A percentile compares a stretch with the other conserved stretches of the same genome.
These are phyloP conservation scores for Solanum piurae DNA, from an alignment of 257 asterid species.

Conservation along the genomic window DNA sequence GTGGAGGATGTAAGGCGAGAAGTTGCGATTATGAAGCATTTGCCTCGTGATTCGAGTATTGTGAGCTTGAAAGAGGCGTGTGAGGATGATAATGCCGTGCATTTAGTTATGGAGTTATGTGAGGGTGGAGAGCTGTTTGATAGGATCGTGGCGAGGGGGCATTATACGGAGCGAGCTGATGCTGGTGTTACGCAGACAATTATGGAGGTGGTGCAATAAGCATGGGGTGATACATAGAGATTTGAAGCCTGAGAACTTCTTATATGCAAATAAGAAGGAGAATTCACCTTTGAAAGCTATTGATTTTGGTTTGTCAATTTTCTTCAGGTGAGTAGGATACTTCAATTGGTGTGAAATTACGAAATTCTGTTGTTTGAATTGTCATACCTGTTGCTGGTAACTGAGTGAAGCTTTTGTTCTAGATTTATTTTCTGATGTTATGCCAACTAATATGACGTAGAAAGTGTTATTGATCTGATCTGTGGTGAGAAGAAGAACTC, in stretches of 20 bases:
- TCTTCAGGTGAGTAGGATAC: constrained; percentile 51
- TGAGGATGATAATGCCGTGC: constrained; percentile 90
- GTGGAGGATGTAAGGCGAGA: constrained; percentile 89
- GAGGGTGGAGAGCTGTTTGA: constrained; percentile 93
- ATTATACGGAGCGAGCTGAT: constrained; percentile 38
- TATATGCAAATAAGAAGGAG: constrained; percentile 80
- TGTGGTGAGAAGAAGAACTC: not conserved
- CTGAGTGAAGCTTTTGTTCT: not conserved
- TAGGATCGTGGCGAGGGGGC: constrained; percentile 90
- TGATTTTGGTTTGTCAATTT: constrained; percentile 85
- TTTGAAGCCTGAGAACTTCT: constrained; percentile 84
- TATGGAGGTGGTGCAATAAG: constrained; percentile 77
- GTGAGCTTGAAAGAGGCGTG: constrained; percentile 83
- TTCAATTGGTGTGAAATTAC: not conserved
- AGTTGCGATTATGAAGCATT: constrained; percentile 90
- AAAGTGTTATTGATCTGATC: not conserved
- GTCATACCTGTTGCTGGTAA: not conserved
- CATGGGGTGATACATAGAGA: constrained; percentile 94
- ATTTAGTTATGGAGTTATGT: constrained; percentile 87
- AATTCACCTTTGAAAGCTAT: constrained; percentile 94
- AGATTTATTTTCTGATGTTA: not conserved
- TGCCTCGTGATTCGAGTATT: constrained; percentile 67
- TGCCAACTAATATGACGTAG: not conserved
- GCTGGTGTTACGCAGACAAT: constrained; percentile 66
- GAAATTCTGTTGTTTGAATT: not conserved